Evolutionary conservation across 306 rosid genomes (phyloP).

Genomic region (Myrica gale): DNA sequence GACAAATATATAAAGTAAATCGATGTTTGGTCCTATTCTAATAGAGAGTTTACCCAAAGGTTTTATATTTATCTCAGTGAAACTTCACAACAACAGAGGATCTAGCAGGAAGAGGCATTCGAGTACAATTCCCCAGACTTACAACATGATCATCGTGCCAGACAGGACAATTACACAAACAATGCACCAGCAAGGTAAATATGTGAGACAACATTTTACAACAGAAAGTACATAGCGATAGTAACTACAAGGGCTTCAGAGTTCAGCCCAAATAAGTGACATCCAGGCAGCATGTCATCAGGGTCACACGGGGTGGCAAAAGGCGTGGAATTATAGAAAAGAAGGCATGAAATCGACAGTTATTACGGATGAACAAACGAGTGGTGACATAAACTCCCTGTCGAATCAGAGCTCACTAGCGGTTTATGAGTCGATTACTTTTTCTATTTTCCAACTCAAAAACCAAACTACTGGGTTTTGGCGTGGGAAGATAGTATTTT

Average conservation of each 20-base stretch:
- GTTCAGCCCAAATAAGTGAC: not conserved
- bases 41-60: not conserved
- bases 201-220: not conserved
- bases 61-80: not conserved
- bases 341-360: not conserved
- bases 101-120: not conserved
- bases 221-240: not conserved
- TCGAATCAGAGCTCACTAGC: too few species aligned
- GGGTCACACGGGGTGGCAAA: not conserved
- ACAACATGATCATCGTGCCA: not conserved
- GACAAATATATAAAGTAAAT: not conserved
- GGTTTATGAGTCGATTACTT: too few species aligned
- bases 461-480: too few species aligned
- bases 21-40: not conserved
- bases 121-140: not conserved
- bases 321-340: not conserved
- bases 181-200: not conserved
- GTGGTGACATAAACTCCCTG: not conserved
- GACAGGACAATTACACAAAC: not conserved
- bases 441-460: too few species aligned
- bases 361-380: constrained; percentile 1
- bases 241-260: too few species aligned
- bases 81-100: not conserved
- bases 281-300: not conserved
- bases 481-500: not conserved